Conservation (phyloP, 768 basidiomycete genomes). For the Termitomyces sp. region DNA sequence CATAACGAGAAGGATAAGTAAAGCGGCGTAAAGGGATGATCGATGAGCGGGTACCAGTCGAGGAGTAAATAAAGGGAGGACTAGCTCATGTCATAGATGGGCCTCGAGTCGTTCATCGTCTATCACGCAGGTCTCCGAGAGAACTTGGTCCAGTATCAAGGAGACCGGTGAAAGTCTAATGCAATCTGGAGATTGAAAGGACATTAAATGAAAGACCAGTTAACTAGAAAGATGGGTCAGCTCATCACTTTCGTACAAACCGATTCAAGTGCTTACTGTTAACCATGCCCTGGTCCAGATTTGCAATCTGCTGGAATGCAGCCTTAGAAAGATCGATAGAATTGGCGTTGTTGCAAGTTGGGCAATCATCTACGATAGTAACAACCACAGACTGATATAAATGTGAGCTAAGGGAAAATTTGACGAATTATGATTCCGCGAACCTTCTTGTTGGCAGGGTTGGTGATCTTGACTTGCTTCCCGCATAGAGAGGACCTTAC, state of each 20-base stretch:
- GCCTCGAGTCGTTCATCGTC: slow-evolving; percentile 12
- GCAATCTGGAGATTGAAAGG: slow-evolving; percentile 8
- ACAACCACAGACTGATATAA: slow-evolving; percentile 43
- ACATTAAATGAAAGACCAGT: slow-evolving; percentile 29
- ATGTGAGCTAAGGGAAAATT: neutral
- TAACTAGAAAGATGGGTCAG: slow-evolving; percentile 21
- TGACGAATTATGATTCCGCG: slow-evolving; percentile 1
- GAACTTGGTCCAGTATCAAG: slow-evolving; percentile 5
- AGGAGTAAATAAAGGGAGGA: slow-evolving; percentile 6
- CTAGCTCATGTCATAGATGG: slow-evolving; percentile 12
- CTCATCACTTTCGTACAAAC: neutral
- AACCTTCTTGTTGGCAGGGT: slow-evolving; percentile 50
- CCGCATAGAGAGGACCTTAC: slow-evolving; percentile 58
- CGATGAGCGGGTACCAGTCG: slow-evolving; percentile 15
- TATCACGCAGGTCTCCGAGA: neutral
- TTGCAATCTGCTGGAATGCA: slow-evolving; percentile 59
- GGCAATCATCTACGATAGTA: slow-evolving; percentile 75
- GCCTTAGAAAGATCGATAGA: slow-evolving; percentile 71
- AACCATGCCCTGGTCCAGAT: slow-evolving; percentile 44
- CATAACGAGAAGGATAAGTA: neutral
- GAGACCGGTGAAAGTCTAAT: neutral
- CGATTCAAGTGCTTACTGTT: slow-evolving; percentile 38
- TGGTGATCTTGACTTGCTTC: slow-evolving; percentile 54
- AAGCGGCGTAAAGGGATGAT: slow-evolving; percentile 7
- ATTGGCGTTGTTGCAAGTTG: slow-evolving; percentile 59